phyloP scores from a whole-genome alignment of 495 filamentous ascomycete genomes.

The Endocarpon pusillum region DNA sequence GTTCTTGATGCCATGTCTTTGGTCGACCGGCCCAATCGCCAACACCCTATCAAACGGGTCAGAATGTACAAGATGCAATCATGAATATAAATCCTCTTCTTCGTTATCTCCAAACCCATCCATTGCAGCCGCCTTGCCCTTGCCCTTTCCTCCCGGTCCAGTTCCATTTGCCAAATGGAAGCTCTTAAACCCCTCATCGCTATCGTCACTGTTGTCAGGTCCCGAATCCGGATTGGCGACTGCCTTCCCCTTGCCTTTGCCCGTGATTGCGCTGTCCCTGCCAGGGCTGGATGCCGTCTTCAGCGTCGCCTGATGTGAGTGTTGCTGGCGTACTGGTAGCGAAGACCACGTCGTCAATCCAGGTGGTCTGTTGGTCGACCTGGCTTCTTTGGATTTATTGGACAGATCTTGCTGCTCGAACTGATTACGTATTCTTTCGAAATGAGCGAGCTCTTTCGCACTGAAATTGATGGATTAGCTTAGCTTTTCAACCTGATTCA shows the following conservation, averaged over 20 bases:
- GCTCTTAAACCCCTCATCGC: slow-evolving; percentile 10
- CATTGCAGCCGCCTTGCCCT: slow-evolving; percentile 4
- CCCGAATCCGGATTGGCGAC: slow-evolving; percentile 5
- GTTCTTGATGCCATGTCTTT: too few species aligned
- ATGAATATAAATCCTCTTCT: too few species aligned
- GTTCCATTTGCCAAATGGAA: slow-evolving; percentile 2
- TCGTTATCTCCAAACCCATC: too few species aligned
- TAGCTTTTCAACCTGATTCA: slow-evolving; percentile 62
- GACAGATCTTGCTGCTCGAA: slow-evolving; percentile 46
- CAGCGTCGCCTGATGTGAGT: slow-evolving; percentile 1
- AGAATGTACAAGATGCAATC: too few species aligned
- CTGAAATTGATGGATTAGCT: slow-evolving; percentile 38
- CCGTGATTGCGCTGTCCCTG: slow-evolving; percentile 8
- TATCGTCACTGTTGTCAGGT: slow-evolving; percentile 3
- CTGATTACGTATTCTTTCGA: slow-evolving; percentile 59
- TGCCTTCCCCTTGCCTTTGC: slow-evolving; percentile 10
- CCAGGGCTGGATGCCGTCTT: slow-evolving; percentile 3
- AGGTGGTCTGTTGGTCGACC: background rate
- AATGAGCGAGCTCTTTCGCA: slow-evolving; percentile 81
- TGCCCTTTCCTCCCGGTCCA: slow-evolving; percentile 5
- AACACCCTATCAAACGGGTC: too few species aligned
- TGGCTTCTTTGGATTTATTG: slow-evolving; percentile 1
- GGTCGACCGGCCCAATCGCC: too few species aligned
- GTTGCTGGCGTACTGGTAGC: background rate
- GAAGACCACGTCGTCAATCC: background rate